Conservation (phyloP, 1,139 yeast species). For the Arxiozyma bovina region DNA sequence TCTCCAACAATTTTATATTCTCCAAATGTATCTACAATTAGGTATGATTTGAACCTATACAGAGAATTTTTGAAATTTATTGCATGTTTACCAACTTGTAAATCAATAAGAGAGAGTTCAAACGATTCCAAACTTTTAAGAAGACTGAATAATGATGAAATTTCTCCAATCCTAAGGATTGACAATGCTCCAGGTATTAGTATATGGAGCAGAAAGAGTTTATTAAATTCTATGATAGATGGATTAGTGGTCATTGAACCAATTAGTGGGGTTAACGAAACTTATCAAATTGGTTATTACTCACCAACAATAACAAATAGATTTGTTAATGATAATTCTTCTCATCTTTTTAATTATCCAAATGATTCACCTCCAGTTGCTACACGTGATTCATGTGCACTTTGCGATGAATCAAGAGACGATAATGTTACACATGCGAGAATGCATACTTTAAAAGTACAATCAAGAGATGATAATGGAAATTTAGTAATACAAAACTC, state of each 20-base stretch:
- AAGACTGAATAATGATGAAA: conserved; percentile 62
- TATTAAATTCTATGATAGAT: conserved; percentile 62
- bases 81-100: conserved; percentile 28
- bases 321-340: conserved; percentile 18
- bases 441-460: conserved; percentile 52
- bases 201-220: conserved; percentile 49
- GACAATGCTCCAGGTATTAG: conserved; percentile 55
- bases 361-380: conserved; percentile 59
- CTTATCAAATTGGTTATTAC: conserved; percentile 11
- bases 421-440: conserved; percentile 70
- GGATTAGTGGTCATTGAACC: conserved; percentile 84
- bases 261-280: conserved; percentile 72
- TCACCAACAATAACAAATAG: conserved; percentile 8
- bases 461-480: conserved; percentile 23
- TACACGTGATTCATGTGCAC: conserved; percentile 59
- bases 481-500: conserved; percentile 30
- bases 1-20: conserved; percentile 34
- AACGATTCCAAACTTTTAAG: conserved; percentile 53
- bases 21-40: conserved; percentile 47
- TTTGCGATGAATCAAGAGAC: conserved; percentile 71
- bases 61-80: conserved; percentile 33
- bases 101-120: conserved; percentile 31
- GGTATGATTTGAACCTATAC: conserved; percentile 46
- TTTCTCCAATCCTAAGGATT: conserved; percentile 59
- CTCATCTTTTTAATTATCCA: conserved; percentile 36